Percentiles rank a stretch among this genome's conserved stretches.
Evolutionary conservation across 306 rosid genomes (phyloP).

Genomic region (Gastrolobium villosum): DNA sequence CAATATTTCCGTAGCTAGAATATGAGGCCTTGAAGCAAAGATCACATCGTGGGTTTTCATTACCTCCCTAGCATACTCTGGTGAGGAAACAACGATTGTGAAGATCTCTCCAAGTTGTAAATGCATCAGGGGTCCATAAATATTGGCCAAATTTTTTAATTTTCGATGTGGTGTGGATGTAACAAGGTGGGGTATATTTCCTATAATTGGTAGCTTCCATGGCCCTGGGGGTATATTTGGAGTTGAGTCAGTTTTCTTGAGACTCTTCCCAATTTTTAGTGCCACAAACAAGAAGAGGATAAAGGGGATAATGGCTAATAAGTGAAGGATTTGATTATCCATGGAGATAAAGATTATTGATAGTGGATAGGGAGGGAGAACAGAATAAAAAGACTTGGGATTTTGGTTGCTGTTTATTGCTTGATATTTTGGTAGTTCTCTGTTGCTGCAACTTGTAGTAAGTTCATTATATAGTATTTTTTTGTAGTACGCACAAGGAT

Average conservation of each 20-base stretch:
- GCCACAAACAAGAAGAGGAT: not conserved
- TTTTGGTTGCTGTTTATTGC: too few relatives aligned
- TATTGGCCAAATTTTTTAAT: slow-evolving; percentile 46
- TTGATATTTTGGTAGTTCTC: too few relatives aligned
- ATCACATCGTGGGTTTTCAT: slow-evolving; percentile 55
- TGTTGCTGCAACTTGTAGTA: too few relatives aligned
- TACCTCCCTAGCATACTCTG: slow-evolving; percentile 53
- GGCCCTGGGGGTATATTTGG: slow-evolving; percentile 28
- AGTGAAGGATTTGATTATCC: slow-evolving; percentile 1
- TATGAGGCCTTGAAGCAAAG: slow-evolving; percentile 51
- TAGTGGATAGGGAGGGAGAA: too few relatives aligned
- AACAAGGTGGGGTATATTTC: not conserved
- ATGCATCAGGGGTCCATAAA: slow-evolving; percentile 58
- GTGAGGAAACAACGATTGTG: slow-evolving; percentile 50
- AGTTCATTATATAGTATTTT: too few relatives aligned
- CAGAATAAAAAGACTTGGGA: too few relatives aligned
- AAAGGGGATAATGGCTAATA: not conserved
- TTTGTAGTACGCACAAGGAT: too few relatives aligned
- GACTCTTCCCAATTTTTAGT: not conserved
- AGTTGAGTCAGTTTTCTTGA: not conserved
- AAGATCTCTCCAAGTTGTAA: slow-evolving; percentile 56
- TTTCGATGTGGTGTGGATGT: slow-evolving; percentile 45
- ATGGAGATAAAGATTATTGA: not conserved
- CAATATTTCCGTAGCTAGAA: not conserved
- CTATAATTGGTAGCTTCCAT: slow-evolving; percentile 18